phyloP scores from a whole-genome alignment of 331 rosid species.

The Phaseolus coccineus region DNA sequence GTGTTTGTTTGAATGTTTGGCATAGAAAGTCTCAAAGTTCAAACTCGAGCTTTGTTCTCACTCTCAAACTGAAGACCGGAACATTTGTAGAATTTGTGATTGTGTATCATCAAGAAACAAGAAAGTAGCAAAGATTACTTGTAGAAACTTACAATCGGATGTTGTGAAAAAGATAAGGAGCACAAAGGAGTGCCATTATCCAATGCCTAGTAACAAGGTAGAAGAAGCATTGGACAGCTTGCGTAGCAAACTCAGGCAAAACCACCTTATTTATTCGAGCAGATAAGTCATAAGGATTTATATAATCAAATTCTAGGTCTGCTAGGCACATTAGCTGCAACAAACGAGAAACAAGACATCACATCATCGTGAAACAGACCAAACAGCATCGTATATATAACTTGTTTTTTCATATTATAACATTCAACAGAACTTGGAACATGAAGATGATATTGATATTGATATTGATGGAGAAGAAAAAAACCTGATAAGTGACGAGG shows the following conservation, averaged over 20 bases:
- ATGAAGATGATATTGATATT: too few species aligned
- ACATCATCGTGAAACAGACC: neutral
- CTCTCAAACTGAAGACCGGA: neutral
- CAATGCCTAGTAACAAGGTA: constrained; percentile 84
- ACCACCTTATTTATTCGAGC: constrained; percentile 69
- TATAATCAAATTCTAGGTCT: constrained; percentile 92
- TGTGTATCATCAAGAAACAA: neutral
- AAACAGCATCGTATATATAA: neutral
- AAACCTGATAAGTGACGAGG: constrained; percentile 83
- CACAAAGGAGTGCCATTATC: constrained; percentile 71
- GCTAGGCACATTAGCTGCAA: constrained; percentile 97
- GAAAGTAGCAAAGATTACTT: neutral
- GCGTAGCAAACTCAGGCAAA: constrained; percentile 70
- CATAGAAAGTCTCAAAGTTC: neutral
- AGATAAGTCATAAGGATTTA: constrained; percentile 91
- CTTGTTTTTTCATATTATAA: too few species aligned
- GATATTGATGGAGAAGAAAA: neutral
- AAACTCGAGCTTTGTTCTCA: neutral
- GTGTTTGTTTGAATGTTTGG: too few species aligned
- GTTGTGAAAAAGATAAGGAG: constrained; percentile 78
- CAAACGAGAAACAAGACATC: constrained; percentile 26
- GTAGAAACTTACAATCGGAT: constrained; percentile 70
- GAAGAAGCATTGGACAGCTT: constrained; percentile 64
- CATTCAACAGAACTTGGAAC: too few species aligned
- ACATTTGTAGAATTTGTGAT: neutral